Conservation (phyloP, 2,329 filamentous ascomycete species). For the Arachnomyces sp. region DNA sequence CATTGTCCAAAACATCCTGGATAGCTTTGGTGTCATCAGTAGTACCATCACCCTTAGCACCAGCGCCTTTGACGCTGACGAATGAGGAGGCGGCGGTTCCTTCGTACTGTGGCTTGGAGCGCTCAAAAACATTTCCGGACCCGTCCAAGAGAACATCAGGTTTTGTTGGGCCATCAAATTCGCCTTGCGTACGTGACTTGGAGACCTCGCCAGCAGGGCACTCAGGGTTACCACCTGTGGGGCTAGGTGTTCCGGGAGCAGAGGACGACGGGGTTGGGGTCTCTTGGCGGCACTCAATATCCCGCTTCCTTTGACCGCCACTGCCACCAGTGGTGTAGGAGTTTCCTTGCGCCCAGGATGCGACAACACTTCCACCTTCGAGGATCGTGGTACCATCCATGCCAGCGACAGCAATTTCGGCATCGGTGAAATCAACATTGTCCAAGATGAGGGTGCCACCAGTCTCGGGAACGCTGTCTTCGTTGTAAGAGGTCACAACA, state of each 20-base stretch:
- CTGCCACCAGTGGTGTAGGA: conserved; percentile 46
- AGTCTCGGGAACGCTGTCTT: conserved; percentile 54
- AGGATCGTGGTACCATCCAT: conserved; percentile 55
- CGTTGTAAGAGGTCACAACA: conserved; percentile 66
- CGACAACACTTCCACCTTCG: conserved; percentile 59
- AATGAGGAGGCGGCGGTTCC: conserved; percentile 60
- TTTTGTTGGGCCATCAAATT: conserved; percentile 52
- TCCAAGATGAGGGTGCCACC: conserved; percentile 80
- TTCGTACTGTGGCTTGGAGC: conserved; percentile 84
- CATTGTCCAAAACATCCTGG: conserved; percentile 66
- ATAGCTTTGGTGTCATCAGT: conserved; percentile 84
- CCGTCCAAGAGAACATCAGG: conserved; percentile 58
- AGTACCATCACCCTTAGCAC: conserved; percentile 78
- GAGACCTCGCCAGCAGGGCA: conserved; percentile 21
- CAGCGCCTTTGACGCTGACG: conserved; percentile 71
- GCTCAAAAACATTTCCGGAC: conserved; percentile 66
- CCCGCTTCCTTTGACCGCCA: conserved; percentile 15
- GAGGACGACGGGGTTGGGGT: conserved; percentile 14
- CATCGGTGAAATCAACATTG: conserved; percentile 76
- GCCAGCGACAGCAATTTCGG: conserved; percentile 59
- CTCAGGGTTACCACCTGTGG: conserved; percentile 5
- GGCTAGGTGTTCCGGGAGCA: conserved; percentile 10
- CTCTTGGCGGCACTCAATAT: conserved; percentile 20
- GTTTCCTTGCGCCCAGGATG: conserved; percentile 72
- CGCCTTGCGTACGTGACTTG: conserved; percentile 50